phyloP scores from a whole-genome alignment of 2,329 filamentous ascomycete genomes.

The Myriosclerotinia scirpicola region DNA sequence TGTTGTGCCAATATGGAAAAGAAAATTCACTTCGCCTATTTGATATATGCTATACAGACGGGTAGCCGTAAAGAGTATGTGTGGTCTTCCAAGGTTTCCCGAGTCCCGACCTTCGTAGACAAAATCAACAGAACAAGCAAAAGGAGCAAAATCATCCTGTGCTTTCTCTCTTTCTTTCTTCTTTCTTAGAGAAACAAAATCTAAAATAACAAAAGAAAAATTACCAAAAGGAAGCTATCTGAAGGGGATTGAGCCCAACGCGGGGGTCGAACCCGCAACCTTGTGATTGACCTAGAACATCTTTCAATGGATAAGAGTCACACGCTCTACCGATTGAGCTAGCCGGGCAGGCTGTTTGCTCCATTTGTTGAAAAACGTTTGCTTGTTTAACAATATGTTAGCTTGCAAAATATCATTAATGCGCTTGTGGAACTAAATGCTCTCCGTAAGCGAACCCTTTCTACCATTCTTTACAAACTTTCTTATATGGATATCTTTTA shows the following conservation, averaged over 20 bases:
- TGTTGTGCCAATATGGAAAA: too few species aligned
- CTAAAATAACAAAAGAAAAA: not conserved
- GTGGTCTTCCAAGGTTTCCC: too few species aligned
- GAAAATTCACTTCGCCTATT: not conserved
- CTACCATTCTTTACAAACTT: not conserved
- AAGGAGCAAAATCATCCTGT: not conserved
- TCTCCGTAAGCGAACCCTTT: not conserved
- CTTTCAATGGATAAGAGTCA: constrained; percentile 33
- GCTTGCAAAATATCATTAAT: not conserved
- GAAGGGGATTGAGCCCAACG: constrained; percentile 38
- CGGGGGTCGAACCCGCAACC: constrained; percentile 49
- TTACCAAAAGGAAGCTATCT: not conserved
- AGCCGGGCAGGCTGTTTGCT: constrained; percentile 30
- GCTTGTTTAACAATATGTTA: accelerated
- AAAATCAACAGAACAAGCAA: not conserved
- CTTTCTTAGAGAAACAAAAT: not conserved
- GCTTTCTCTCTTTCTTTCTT: not conserved
- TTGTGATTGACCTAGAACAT: constrained; percentile 40
- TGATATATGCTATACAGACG: not conserved
- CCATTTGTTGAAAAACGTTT: accelerated
- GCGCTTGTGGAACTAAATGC: not conserved
- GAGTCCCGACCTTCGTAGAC: not conserved
- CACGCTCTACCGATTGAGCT: constrained; percentile 41
- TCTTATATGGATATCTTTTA: too few species aligned
- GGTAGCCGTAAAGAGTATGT: not conserved